A percentile compares a stretch with the other conserved stretches of the same genome.
These are phyloP conservation scores for Amanita pallidorosea DNA, from an alignment of 768 basidiomycete genomes.

Conservation along the genomic window DNA sequence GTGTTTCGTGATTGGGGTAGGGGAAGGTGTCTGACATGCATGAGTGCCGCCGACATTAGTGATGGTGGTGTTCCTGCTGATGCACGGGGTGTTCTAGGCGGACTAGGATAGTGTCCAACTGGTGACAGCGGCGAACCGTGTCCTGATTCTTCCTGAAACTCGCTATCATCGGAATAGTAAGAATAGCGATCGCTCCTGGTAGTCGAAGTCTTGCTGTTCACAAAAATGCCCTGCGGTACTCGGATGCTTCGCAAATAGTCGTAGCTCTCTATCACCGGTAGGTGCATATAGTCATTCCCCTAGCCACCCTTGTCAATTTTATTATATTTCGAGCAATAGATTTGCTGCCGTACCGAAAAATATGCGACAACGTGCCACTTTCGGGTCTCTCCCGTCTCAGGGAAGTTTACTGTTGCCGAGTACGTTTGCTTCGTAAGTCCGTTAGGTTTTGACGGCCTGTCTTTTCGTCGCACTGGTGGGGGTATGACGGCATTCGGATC, in stretches of 20 bases:
- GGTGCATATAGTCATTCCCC: constrained; percentile 57
- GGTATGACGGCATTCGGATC: constrained; percentile 50
- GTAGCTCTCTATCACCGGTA: constrained; percentile 68
- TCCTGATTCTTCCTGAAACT: constrained; percentile 21
- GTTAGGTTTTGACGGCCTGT: constrained; percentile 66
- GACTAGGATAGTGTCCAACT: constrained; percentile 10
- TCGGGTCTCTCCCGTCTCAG: constrained; percentile 41
- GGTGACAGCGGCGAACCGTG: constrained; percentile 10
- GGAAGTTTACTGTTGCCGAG: constrained; percentile 62
- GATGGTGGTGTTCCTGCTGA: constrained; percentile 7
- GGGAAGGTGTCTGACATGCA: constrained; percentile 3
- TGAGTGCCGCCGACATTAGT: constrained; percentile 3
- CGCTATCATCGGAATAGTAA: constrained; percentile 35
- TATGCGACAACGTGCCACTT: constrained; percentile 85
- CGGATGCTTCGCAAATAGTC: constrained; percentile 59
- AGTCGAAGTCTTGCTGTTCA: constrained; percentile 50
- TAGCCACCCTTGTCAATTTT: constrained; percentile 14
- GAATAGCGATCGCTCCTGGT: constrained; percentile 30
- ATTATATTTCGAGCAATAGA: not conserved
- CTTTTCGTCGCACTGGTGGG: constrained; percentile 58
- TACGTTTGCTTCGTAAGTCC: constrained; percentile 85
- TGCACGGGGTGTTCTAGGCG: constrained; percentile 9
- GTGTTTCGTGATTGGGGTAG: constrained; percentile 2
- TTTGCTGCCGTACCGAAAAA: constrained; percentile 34
- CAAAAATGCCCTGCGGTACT: constrained; percentile 63